A percentile compares a stretch with the other conserved stretches of the same genome.
Evolutionary conservation across 139 green algal species (phyloP).

Genomic region (Haematococcus sp.): DNA sequence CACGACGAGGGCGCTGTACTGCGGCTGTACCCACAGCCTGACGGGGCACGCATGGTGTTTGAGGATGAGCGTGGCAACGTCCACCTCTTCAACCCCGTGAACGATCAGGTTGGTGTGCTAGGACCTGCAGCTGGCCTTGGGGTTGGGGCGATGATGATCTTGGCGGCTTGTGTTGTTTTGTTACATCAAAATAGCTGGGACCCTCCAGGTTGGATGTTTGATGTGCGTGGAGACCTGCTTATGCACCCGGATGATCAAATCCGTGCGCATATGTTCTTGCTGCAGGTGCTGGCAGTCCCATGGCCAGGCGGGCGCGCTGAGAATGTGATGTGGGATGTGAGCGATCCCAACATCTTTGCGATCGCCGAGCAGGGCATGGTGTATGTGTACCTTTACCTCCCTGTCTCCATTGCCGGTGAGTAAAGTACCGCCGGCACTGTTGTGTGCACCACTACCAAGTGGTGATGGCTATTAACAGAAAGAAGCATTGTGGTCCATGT

Average conservation of each 20-base stretch:
- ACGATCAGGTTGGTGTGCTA: conserved; percentile 48
- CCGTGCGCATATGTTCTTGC: too few relatives aligned
- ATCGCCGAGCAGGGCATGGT: conserved; percentile 33
- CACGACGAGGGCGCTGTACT: conserved; percentile 54
- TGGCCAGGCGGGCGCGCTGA: conserved; percentile 22
- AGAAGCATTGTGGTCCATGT: too few relatives aligned
- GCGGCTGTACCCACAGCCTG: conserved; percentile 50
- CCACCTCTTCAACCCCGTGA: conserved; percentile 67
- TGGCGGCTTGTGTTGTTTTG: too few relatives aligned
- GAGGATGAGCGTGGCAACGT: conserved; percentile 48
- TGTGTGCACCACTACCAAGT: too few relatives aligned
- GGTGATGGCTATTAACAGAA: too few relatives aligned
- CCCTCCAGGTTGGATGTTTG: too few relatives aligned
- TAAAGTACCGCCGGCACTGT: too few relatives aligned
- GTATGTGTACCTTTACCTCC: conserved; percentile 46
- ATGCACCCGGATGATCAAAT: too few relatives aligned
- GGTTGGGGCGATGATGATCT: neutral
- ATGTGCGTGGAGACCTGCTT: too few relatives aligned
- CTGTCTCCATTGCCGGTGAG: conserved; percentile 39
- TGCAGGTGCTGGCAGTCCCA: conserved; percentile 8
- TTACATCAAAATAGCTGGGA: too few relatives aligned
- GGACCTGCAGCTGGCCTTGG: too few relatives aligned
- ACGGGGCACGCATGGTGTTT: conserved; percentile 60
- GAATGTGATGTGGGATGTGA: conserved; percentile 64
- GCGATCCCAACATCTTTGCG: conserved; percentile 58